Evolutionary conservation across 768 basidiomycete genomes (phyloP), one percentile per base, ranked within the genome.

Genomic region (Tulasnella sp.): DNA sequence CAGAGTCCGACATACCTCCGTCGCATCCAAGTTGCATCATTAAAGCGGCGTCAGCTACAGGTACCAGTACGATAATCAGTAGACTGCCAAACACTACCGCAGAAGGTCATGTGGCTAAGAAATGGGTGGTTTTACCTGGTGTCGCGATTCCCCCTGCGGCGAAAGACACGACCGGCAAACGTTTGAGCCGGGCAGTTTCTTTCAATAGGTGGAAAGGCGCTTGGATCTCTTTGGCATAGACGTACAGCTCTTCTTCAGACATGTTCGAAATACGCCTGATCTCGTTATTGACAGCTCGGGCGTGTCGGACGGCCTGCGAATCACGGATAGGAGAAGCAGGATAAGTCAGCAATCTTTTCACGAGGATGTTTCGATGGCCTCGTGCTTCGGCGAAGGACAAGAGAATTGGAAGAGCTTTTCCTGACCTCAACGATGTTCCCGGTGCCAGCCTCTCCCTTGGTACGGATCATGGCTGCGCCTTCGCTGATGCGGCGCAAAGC

Each of bases 11-110:
- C 88, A 75, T 77, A 95, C 95, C 91, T 83, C 95, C 94, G 78
- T 96, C 96, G 80, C 94, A 94, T 40, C 96, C 94, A 40, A 98
- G 86, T 78, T 96, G 94, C 95, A 98, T 98, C 96, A 98, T 97
- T 75, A 98, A 81, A 3, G 97, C 97, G 17, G 96, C 96, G 80
- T 99, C 96, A 76, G 92, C 94, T 88, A 80, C 71, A 69, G 74
- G 75, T 16, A 74, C 40, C 39, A n/a, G 36, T 67, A 39, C 26
- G 3, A 35, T 14, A 40, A 39, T 39, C 37, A 32, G 9, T 12
- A n/a, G 17, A 12, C 16, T n/a, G 32, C 19, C 35, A 36, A 35
- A 34, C 32, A 40, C 40, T 47, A 4, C 62, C 3, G 32, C 59
- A 35, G 36, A 75, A 44, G 12, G 37, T 40, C 17, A 2, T 19